Evolutionary conservation across 1,139 yeast genomes (phyloP), one percentile per base, ranked within the genome.

Genomic region (Yamadazyma oceani): DNA sequence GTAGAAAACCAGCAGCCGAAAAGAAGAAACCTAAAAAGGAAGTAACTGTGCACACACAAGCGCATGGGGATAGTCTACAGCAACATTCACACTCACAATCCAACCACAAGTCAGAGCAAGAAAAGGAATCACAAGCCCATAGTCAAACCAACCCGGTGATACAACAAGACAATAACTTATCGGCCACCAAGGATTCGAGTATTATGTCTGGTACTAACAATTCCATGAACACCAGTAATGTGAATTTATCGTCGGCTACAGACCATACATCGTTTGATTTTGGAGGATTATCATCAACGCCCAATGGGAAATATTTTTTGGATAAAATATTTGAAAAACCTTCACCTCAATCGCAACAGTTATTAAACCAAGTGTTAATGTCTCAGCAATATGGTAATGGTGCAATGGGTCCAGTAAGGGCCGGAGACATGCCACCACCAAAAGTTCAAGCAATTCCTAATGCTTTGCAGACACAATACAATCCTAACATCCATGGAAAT

Each of bases 261-360:
- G 60, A 50, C 16, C 53, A 49, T 24, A 48, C 52, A 8, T 48
- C 52, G n/a, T 49, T 49, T 36, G 53, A 49, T 11, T 40, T 68
- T 36, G 66, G 46, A 13, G 69, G 68, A 5, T 44, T 62, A 5
- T 54, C 69, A 4, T 64, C 72, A 30, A 69, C 75, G 1, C 75
- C 76, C 9, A 69, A 69, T 48, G 64, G 69, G 16, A 70, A 69
- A 46, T 67, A 51, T 36, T 54, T 69, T 33, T 53, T 69, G 31
- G 75, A 69, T 40, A 64, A 63, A 38, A 59, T 68, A 50, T 66
- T 67, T 40, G 74, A 69, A 36, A 63, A 64, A 41, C 60, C 62
- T 3, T 66, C 73, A 2, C 74, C 74, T 3, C 64, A 55, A 36
- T 49, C 62, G 13, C 53, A 49, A 31, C 47, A 45, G n/a, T 36